Evolutionary conservation across 1,284 basidiomycete genomes (phyloP).

Genomic region (Microbotryum scabiosae): DNA sequence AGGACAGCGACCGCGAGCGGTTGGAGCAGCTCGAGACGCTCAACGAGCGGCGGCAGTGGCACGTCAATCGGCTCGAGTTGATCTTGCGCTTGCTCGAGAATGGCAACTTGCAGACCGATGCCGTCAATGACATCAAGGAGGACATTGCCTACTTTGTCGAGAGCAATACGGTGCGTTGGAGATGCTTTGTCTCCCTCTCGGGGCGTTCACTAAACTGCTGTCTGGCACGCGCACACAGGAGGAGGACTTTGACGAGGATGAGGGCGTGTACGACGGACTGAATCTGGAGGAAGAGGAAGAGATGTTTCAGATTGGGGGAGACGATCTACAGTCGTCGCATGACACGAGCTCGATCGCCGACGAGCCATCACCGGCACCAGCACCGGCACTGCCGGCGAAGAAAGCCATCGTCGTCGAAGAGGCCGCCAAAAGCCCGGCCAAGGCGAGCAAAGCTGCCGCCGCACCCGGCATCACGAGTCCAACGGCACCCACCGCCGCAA

Average conservation of each 20-base stretch:
- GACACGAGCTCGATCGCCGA: constrained; percentile 46
- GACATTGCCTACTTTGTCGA: constrained; percentile 97
- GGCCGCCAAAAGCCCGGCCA: constrained; percentile 23
- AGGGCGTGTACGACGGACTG: constrained; percentile 96
- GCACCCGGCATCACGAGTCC: constrained; percentile 24
- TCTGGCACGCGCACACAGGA: constrained; percentile 51
- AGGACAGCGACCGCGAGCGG: constrained; percentile 61
- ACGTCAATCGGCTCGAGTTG: constrained; percentile 85
- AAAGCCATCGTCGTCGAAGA: constrained; percentile 19
- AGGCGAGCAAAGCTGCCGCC: constrained; percentile 14
- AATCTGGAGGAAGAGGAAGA: constrained; percentile 92
- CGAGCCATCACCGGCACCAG: constrained; percentile 22
- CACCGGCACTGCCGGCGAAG: constrained; percentile 27
- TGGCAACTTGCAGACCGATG: constrained; percentile 74
- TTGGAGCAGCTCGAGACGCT: constrained; percentile 74
- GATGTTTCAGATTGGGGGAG: constrained; percentile 64
- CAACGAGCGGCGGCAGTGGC: constrained; percentile 94
- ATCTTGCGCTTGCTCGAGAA: constrained; percentile 91
- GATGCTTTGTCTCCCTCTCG: constrained; percentile 7
- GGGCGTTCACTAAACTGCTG: background rate
- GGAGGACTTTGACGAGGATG: constrained; percentile 95
- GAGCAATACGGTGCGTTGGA: constrained; percentile 71
- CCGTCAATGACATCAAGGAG: constrained; percentile 75
- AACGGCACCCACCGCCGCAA: constrained; percentile 3
- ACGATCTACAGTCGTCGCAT: constrained; percentile 51